Conservation (phyloP, 768 basidiomycete species). For the Tephrocybe sp. region DNA sequence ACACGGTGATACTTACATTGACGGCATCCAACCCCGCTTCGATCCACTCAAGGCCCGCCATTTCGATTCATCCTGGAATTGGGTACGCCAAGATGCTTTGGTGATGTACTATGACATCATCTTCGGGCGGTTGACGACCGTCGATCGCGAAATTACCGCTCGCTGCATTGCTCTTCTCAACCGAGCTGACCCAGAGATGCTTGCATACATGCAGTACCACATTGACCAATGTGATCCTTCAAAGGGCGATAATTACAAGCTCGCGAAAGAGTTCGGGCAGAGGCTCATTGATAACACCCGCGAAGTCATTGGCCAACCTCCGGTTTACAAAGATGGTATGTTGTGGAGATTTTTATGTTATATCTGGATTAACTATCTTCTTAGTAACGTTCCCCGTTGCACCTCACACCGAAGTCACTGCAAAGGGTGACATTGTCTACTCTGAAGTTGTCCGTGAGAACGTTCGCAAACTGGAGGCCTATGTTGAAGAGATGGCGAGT, state of each 20-base stretch:
- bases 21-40: slow-evolving; percentile 94
- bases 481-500: slow-evolving; percentile 98
- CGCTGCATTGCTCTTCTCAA: slow-evolving; percentile 98
- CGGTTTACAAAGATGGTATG: slow-evolving; percentile 93
- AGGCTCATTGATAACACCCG: slow-evolving; percentile 92
- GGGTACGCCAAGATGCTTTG: slow-evolving; percentile 96
- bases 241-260: slow-evolving; percentile 86
- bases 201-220: slow-evolving; percentile 95
- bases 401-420: slow-evolving; percentile 90
- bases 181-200: slow-evolving; percentile 88
- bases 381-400: slow-evolving; percentile 97
- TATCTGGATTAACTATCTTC: neutral
- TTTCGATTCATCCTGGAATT: slow-evolving; percentile 99
- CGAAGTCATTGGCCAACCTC: slow-evolving; percentile 79
- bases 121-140: slow-evolving; percentile 88
- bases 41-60: slow-evolving; percentile 95
- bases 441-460: slow-evolving; percentile 94
- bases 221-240: slow-evolving; percentile 79
- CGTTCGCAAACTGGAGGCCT: slow-evolving; percentile 96
- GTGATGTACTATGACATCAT: slow-evolving; percentile 99
- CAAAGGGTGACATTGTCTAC: slow-evolving; percentile 93
- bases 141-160: slow-evolving; percentile 95
- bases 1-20: slow-evolving; percentile 91
- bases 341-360: slow-evolving; percentile 10
- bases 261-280: slow-evolving; percentile 98